phyloP scores from a whole-genome alignment of 805 yeast species.

The Pichia eremophila region DNA sequence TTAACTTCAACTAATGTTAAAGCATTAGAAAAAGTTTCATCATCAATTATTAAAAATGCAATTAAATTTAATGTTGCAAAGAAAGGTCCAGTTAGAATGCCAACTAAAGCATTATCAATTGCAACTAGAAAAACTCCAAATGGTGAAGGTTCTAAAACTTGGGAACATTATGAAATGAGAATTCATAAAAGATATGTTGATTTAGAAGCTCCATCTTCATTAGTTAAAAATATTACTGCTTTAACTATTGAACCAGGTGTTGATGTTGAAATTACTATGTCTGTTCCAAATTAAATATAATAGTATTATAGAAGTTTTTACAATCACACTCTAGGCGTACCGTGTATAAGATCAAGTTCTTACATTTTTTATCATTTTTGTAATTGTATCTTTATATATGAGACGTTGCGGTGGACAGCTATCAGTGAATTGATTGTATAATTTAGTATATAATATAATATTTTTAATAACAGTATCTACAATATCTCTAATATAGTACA shows the following conservation, averaged over 20 bases:
- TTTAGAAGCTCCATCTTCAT: slow-evolving; percentile 90
- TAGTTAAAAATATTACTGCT: slow-evolving; percentile 93
- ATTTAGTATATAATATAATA: background rate
- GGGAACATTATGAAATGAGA: slow-evolving; percentile 99
- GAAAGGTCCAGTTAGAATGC: slow-evolving; percentile 99
- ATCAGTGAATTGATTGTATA: slow-evolving; percentile 30
- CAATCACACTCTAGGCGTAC: slow-evolving; percentile 42
- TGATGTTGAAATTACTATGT: slow-evolving; percentile 90
- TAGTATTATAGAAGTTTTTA: background rate
- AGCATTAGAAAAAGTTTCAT: slow-evolving; percentile 94
- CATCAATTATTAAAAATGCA: slow-evolving; percentile 85
- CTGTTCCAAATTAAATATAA: slow-evolving; percentile 51
- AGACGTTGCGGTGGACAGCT: slow-evolving; percentile 53
- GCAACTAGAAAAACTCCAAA: slow-evolving; percentile 99
- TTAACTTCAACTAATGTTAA: slow-evolving; percentile 98
- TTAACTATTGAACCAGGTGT: slow-evolving; percentile 99
- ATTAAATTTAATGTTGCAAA: slow-evolving; percentile 70
- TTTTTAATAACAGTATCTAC: too few species aligned
- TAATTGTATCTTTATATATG: slow-evolving; percentile 20
- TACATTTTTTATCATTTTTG: slow-evolving; percentile 5
- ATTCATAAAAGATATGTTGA: slow-evolving; percentile 99
- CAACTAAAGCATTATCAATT: slow-evolving; percentile 96
- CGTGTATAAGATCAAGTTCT: slow-evolving; percentile 31
- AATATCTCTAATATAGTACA: too few species aligned
- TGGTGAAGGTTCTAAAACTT: slow-evolving; percentile 99